Percentiles rank a stretch among this genome's conserved stretches.
These are phyloP conservation scores for Uronychia setigera DNA, from an alignment of 73 alveolate species.

Conservation along the genomic window DNA sequence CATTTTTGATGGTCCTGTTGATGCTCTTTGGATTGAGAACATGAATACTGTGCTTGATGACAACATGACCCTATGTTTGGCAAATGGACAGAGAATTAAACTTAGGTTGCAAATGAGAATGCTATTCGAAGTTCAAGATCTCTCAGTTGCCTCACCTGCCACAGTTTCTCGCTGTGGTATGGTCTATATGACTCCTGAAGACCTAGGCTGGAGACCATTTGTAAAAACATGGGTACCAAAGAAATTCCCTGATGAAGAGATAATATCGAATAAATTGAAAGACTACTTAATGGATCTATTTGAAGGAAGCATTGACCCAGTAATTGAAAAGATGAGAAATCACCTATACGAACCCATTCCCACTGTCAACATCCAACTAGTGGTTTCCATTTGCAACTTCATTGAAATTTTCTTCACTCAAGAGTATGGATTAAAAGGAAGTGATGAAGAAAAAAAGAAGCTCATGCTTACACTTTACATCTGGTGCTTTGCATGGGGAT, in stretches of 20 bases:
- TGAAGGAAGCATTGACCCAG: constrained; percentile 67
- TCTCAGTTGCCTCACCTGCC: constrained; percentile 99
- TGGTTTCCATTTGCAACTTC: constrained; percentile 69
- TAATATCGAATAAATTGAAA: constrained; percentile 71
- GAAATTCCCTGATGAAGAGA: constrained; percentile 80
- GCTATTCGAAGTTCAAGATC: constrained; percentile 99
- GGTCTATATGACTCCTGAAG: constrained; percentile 98
- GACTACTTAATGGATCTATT: constrained; percentile 73
- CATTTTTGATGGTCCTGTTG: constrained; percentile 99
- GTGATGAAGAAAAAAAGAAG: constrained; percentile 71
- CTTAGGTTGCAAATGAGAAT: constrained; percentile 96
- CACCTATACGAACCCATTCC: constrained; percentile 71
- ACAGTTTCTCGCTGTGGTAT: constrained; percentile 99
- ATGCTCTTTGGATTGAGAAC: constrained; percentile 99
- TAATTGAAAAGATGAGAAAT: constrained; percentile 46
- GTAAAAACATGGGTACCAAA: constrained; percentile 92
- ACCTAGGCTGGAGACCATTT: constrained; percentile 98
- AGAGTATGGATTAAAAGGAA: constrained; percentile 58
- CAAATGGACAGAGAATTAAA: constrained; percentile 99
- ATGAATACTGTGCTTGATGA: constrained; percentile 99
- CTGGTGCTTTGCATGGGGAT: constrained; percentile 93
- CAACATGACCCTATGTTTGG: constrained; percentile 99
- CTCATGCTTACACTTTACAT: constrained; percentile 68
- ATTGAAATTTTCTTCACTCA: constrained; percentile 64
- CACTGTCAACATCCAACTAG: constrained; percentile 69